Base-by-base conservation (phyloP, 2,329 filamentous ascomycete genomes). In the Nemania sp. region DNA sequence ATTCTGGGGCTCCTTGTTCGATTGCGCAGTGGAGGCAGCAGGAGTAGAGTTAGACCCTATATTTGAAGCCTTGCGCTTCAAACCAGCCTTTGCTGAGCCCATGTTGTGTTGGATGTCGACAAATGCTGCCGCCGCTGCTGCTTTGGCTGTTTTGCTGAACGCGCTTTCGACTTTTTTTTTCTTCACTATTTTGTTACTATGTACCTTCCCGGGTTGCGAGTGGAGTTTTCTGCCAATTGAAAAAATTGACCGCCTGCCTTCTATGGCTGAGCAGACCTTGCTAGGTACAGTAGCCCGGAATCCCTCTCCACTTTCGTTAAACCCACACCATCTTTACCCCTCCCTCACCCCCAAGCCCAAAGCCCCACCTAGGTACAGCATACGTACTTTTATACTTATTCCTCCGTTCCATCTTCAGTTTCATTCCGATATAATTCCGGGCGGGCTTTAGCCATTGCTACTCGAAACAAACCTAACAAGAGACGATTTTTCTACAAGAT, bases 1-100 rank as follows among this genome's bases (percentile, higher is more conserved):
- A 65, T 85, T 43, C 1, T 66, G 84, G 2, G 83, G 79, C 69
- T 86, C 82, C 15, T 82, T 80, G 57, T 29, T 15, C 13, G 43
- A 29, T 22, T 56, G 27, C 41, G 43, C 43, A 38, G 27, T 27
- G 27, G 24, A 27, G 18, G 13, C 29, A 51, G 41, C 43, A 43
- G 52, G 26, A 22, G 38, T 22, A 45, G 56, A 10, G 54, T 83
- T 81, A 20, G 83, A 80, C 73, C 88, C 87, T 35, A 83, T 83
- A 26, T 84, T 85, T 22, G 88, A 83, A 68, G 87, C 87, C 80
- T 92, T 92, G 72, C 90, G 88, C 83, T 92, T 92, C 78, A 87
- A 85, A 35, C 81, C 83, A 53, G 78, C 74, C 66, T 81, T 79
- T 71, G 77, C 78, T 52, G 80, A 75, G 68, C 76, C 80, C 82